Evolutionary conservation across 257 asterid species (phyloP).

Genomic region (Leptodermis oblonga): DNA sequence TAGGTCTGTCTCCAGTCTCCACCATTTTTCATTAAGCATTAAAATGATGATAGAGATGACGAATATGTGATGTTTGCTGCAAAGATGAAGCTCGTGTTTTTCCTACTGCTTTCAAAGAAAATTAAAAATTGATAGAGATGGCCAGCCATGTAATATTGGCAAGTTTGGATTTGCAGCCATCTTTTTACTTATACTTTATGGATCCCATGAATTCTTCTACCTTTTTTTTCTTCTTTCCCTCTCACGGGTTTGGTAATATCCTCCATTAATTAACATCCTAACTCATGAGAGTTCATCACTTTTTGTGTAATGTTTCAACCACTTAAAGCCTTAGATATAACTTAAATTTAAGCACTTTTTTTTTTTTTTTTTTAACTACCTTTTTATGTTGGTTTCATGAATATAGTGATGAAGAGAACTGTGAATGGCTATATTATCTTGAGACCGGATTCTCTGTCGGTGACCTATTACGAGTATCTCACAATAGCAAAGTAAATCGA

Average conservation of each 20-base stretch:
- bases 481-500: too few species aligned
- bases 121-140: too few species aligned
- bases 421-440: too few species aligned
- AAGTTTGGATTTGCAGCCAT: not conserved
- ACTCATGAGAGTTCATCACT: slow-evolving; percentile 32
- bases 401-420: too few species aligned
- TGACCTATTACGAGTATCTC: too few species aligned
- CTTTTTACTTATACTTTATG: not conserved
- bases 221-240: slow-evolving; percentile 9
- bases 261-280: slow-evolving; percentile 28
- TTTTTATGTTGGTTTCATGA: too few species aligned
- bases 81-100: too few species aligned
- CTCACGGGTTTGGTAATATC: slow-evolving; percentile 38
- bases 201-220: not conserved
- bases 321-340: slow-evolving; percentile 21
- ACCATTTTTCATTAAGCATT: slow-evolving; percentile 11
- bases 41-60: slow-evolving; percentile 18
- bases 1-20: slow-evolving; percentile 5
- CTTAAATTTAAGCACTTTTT: too few species aligned
- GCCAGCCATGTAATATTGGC: slow-evolving; percentile 3
- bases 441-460: too few species aligned
- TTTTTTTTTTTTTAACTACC: not conserved
- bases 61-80: too few species aligned
- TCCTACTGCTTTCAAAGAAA: too few species aligned
- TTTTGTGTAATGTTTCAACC: slow-evolving; percentile 39